These are phyloP conservation scores for Inga laurina DNA, from an alignment of 306 rosid genomes.

Conservation along the genomic window DNA sequence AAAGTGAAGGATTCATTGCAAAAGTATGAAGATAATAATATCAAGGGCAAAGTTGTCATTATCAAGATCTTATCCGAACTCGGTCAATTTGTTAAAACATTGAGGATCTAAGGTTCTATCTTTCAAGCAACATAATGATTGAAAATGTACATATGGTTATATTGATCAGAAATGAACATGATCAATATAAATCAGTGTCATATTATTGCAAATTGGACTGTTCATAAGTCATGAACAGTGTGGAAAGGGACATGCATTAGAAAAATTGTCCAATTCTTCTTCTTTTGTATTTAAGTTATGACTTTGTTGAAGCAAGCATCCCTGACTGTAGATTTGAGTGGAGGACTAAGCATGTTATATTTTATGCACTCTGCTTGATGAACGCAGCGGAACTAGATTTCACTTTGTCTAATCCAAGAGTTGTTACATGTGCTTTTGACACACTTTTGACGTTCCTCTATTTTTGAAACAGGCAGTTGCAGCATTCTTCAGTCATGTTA, in stretches of 20 bases:
- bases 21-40: conserved; percentile 8
- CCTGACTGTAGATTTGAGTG: neutral
- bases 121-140: neutral
- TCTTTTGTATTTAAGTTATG: conserved; percentile 13
- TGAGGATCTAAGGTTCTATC: neutral
- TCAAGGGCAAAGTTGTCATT: neutral
- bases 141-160: neutral
- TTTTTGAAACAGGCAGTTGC: conserved; percentile 64
- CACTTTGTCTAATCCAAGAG: conserved; percentile 2
- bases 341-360: neutral
- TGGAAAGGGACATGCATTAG: neutral
- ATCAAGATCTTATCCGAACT: neutral
- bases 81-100: neutral
- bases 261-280: neutral
- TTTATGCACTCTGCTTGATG: conserved; percentile 3
- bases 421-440: conserved; percentile 19
- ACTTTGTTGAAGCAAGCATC: neutral
- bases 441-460: conserved; percentile 27
- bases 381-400: neutral
- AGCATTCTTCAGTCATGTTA: conserved; percentile 75
- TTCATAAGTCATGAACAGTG: neutral
- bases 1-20: neutral
- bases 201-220: neutral
- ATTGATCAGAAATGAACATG: neutral
- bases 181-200: neutral